A percentile compares a stretch with the other conserved stretches of the same genome.
phyloP scores from a whole-genome alignment of 75 land plant species.

The Selaginella tamariscina region DNA sequence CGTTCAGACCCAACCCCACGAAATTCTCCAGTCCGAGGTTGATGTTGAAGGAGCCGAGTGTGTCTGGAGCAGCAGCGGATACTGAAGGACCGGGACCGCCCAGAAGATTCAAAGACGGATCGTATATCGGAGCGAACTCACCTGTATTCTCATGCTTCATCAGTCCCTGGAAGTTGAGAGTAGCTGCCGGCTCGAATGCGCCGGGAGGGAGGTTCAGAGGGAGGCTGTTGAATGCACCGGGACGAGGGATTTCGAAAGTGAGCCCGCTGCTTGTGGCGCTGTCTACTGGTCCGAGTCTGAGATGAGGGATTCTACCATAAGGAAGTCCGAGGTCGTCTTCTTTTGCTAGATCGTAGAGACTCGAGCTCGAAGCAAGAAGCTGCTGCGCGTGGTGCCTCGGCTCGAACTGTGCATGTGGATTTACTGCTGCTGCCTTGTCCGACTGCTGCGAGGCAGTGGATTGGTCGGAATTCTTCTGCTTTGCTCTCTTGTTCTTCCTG shows the following conservation, averaged over 20 bases:
- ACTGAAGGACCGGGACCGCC: background rate
- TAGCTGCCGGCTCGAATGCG: background rate
- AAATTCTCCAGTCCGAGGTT: background rate
- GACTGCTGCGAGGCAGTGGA: background rate
- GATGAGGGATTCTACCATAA: background rate
- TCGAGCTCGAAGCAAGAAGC: background rate
- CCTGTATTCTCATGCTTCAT: background rate
- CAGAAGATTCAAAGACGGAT: background rate
- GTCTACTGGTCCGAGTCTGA: background rate
- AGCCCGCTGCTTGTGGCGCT: background rate
- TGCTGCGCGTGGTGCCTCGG: background rate
- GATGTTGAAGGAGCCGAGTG: background rate
- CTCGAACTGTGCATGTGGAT: background rate
- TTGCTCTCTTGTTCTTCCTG: conserved; percentile 26
- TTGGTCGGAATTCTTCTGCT: conserved; percentile 15
- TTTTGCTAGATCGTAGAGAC: background rate
- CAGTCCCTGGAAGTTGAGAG: background rate
- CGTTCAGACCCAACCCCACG: background rate
- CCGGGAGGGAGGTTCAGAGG: background rate
- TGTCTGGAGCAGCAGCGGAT: background rate
- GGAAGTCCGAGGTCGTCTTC: background rate
- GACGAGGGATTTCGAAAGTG: background rate
- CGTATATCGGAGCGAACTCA: background rate
- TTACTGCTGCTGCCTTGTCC: background rate
- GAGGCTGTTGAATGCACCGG: background rate